Percentiles rank a stretch among this genome's conserved stretches.
Conservation (phyloP, 177 flowering plant genomes). For the Vitis hybrid region DNA sequence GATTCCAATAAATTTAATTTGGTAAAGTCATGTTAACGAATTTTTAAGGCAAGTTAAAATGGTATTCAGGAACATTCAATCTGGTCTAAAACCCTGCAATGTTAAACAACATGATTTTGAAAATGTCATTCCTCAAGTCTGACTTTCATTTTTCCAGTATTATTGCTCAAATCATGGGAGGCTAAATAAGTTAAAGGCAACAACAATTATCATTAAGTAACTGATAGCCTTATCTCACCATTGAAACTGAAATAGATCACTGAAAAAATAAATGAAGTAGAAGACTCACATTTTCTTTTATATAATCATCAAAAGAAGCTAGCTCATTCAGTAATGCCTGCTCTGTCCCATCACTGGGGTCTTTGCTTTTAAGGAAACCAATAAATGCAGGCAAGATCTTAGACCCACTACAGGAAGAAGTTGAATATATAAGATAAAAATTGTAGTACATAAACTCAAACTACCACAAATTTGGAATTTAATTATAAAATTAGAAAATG, state of each 20-base stretch:
- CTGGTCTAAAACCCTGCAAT: too few relatives aligned
- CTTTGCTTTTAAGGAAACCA: conserved; percentile 88
- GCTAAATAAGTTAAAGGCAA: not conserved
- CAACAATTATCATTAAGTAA: not conserved
- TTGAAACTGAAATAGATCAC: not conserved
- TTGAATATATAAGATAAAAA: not conserved
- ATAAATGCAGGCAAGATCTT: conserved; percentile 88
- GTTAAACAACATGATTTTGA: too few relatives aligned
- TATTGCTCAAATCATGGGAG: not conserved
- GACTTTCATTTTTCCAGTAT: too few relatives aligned
- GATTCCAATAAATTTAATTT: too few relatives aligned
- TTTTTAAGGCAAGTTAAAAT: too few relatives aligned
- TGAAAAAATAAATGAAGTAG: conserved; percentile 2
- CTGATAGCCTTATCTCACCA: not conserved
- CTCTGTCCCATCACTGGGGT: conserved; percentile 86
- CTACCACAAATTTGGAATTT: too few relatives aligned
- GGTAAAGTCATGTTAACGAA: too few relatives aligned
- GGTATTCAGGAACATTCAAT: too few relatives aligned
- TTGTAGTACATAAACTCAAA: too few relatives aligned
- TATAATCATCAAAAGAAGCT: conserved; percentile 57
- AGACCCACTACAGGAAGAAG: conserved; percentile 61
- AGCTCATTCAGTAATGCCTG: conserved; percentile 61
- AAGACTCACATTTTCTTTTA: conserved; percentile 60
- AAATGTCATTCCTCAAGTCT: too few relatives aligned
- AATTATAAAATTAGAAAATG: not conserved